Percentiles rank a stretch among this genome's conserved stretches.
Evolutionary conservation across 768 basidiomycete species (phyloP).

Genomic region (Austroboletus festivus): DNA sequence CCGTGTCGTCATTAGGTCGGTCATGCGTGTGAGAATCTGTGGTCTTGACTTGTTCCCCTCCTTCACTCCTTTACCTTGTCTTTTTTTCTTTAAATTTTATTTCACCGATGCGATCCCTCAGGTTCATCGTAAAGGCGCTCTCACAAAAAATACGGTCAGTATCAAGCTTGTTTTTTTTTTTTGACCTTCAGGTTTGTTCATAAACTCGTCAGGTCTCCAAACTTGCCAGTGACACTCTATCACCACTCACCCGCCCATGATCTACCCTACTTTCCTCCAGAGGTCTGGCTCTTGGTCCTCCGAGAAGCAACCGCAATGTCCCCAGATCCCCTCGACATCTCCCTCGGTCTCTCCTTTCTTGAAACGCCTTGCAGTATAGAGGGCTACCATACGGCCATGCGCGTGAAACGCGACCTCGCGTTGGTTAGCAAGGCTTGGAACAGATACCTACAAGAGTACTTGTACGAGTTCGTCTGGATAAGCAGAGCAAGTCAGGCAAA

Average conservation of each 20-base stretch:
- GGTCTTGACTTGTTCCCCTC: too few relatives aligned
- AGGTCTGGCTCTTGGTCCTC: conserved; percentile 66
- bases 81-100: too few relatives aligned
- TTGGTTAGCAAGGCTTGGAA: conserved; percentile 59
- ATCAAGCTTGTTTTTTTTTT: too few relatives aligned
- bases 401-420: conserved; percentile 46
- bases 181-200: too few relatives aligned
- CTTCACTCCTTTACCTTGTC: neutral
- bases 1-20: too few relatives aligned
- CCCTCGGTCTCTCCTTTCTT: conserved; percentile 57
- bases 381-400: conserved; percentile 48
- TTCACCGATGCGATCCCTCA: conserved; percentile 19
- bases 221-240: conserved; percentile 12
- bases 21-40: too few relatives aligned
- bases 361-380: conserved; percentile 41
- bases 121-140: conserved; percentile 14
- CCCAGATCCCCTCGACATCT: conserved; percentile 46
- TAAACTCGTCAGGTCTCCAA: too few relatives aligned
- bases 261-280: conserved; percentile 51
- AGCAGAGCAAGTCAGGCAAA: conserved; percentile 49
- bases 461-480: conserved; percentile 75
- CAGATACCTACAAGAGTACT: conserved; percentile 47
- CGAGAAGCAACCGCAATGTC: conserved; percentile 49
- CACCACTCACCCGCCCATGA: conserved; percentile 32
- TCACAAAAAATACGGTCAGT: conserved; percentile 18